phyloP scores from a whole-genome alignment of 2,329 filamentous ascomycete genomes.

The Fusarium ambrosium region DNA sequence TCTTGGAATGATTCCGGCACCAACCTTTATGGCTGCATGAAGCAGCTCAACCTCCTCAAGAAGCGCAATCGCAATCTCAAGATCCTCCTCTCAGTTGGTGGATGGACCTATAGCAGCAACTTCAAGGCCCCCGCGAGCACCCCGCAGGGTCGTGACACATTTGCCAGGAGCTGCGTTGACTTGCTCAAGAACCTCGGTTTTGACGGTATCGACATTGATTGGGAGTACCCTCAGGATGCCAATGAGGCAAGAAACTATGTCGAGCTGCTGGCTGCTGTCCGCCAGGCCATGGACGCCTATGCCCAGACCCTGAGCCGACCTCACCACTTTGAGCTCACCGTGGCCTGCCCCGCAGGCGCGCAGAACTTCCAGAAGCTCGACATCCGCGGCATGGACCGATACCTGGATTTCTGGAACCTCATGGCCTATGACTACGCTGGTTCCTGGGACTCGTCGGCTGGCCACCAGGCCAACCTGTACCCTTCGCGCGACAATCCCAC shows the following conservation, averaged over 20 bases:
- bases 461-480: conserved; percentile 86
- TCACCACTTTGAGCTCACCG: conserved; percentile 73
- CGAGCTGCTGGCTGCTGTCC: conserved; percentile 68
- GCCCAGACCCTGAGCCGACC: conserved; percentile 56
- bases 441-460: conserved; percentile 79
- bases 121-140: conserved; percentile 83
- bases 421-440: conserved; percentile 94
- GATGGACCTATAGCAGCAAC: conserved; percentile 92
- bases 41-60: conserved; percentile 90
- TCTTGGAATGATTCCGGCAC: conserved; percentile 79
- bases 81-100: conserved; percentile 87
- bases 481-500: conserved; percentile 67
- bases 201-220: conserved; percentile 77
- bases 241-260: conserved; percentile 71
- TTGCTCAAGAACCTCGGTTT: conserved; percentile 87
- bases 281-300: conserved; percentile 71
- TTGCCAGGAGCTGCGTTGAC: conserved; percentile 80
- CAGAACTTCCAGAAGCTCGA: conserved; percentile 74
- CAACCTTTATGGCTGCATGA: conserved; percentile 90
- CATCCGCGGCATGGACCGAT: conserved; percentile 73
- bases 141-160: conserved; percentile 74
- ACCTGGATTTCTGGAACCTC: conserved; percentile 81
- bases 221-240: conserved; percentile 73
- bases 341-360: conserved; percentile 73
- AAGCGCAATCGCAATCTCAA: conserved; percentile 85